Percentiles rank a stretch among this genome's conserved stretches.
These are phyloP conservation scores for Chytriomyces sp. DNA, from an alignment of 192 early-diverging fungal genomes.

Conservation along the genomic window DNA sequence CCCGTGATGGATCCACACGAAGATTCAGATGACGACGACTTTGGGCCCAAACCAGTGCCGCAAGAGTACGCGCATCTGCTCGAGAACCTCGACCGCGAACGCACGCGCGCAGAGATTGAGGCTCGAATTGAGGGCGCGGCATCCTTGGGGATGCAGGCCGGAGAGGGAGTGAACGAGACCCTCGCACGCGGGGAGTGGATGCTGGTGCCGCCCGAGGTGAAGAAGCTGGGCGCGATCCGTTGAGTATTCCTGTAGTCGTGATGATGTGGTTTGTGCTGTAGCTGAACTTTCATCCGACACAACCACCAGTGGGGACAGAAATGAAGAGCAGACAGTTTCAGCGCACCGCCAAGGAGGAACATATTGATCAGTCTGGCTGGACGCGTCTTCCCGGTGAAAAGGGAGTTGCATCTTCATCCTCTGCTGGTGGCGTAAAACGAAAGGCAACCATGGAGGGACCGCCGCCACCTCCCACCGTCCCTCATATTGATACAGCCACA, in stretches of 20 bases:
- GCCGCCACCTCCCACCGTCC: neutral
- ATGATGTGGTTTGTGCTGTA: neutral
- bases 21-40: constrained; percentile 26
- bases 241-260: neutral
- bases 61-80: constrained; percentile 10
- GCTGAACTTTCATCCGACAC: neutral
- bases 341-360: constrained; percentile 10
- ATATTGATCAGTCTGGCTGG: constrained; percentile 30
- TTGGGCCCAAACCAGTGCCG: constrained; percentile 33
- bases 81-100: constrained; percentile 5
- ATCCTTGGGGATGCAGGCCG: neutral
- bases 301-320: constrained; percentile 23
- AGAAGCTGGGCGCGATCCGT: constrained; percentile 25
- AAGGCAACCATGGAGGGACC: neutral
- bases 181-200: constrained; percentile 27
- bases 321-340: constrained; percentile 35
- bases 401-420: neutral
- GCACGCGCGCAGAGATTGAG: constrained; percentile 21
- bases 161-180: neutral
- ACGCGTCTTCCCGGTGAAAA: constrained; percentile 25
- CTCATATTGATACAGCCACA: neutral
- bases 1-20: neutral
- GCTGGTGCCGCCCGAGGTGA: constrained; percentile 33
- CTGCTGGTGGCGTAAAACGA: neutral
- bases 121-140: neutral